Evolutionary conservation across 2,329 filamentous ascomycete genomes (phyloP), one percentile per base, ranked within the genome.

Genomic region (Cladorrhinum sp.): DNA sequence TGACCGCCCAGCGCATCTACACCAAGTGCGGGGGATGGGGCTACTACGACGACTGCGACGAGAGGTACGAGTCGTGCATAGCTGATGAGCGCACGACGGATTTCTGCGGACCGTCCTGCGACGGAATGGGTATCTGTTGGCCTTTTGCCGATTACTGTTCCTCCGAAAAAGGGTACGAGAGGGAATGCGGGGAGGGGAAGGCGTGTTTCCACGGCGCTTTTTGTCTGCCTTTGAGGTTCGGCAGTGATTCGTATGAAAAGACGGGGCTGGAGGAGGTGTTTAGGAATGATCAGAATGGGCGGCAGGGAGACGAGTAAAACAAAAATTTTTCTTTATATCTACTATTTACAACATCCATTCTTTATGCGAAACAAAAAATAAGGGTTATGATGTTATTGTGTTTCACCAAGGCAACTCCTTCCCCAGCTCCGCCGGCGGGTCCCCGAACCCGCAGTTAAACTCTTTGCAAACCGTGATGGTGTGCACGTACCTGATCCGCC

Each of bases 11-110:
- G 8, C 32, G 55, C 13, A 50, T 63, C 38, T 65, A 65, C 63
- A 62, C 57, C 5, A 51, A 60, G 9, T 65, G 61, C 52, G 63
- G 59, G 9, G 61, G 63, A 3, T 65, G 61, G 61, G 23, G 24
- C 2, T 20, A 58, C 10, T 22, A 45, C 2, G 61, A 63, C 45
- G 59, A 65, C 51, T 65, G 63, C 55, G 51, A 63, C 55, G 63
- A 65, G 51, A 24, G 55, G 9, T 5, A 41, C 20, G 63, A 65
- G 38, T 16, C 8, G 2, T 65, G 63, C 52, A 49, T 49, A 12
- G 51, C 49, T 6, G 63, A 65, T n/a, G 61, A 61, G 45, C 16
- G 61, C 12, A 29, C 29, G 13, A 29, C 32, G 8, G 20, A 36
- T 27, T 18, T 4, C 10, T 65, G 63, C 38, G 61, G 63, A 6